These are phyloP conservation scores for Globisporangium emineosum DNA, from an alignment of 352 stramenopile genomes.

Conservation along the genomic window DNA sequence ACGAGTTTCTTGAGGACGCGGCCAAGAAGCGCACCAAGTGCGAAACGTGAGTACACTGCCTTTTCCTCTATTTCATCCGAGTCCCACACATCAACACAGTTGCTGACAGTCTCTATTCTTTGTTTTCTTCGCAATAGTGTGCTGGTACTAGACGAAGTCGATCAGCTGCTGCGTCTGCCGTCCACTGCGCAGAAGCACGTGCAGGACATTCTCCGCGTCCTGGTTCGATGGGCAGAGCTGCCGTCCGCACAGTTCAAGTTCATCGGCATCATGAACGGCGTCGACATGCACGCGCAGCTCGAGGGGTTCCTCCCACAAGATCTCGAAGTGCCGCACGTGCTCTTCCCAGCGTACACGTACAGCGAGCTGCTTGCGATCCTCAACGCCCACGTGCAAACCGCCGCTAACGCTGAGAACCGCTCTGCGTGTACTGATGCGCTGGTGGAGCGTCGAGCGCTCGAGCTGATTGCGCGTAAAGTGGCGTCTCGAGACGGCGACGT, in stretches of 20 bases:
- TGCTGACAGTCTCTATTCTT: not conserved
- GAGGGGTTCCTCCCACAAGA: slow-evolving; percentile 26
- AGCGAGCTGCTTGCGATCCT: slow-evolving; percentile 50
- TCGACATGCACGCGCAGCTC: slow-evolving; percentile 71
- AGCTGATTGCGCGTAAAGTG: slow-evolving; percentile 67
- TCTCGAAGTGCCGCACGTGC: slow-evolving; percentile 34
- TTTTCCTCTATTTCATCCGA: too few species aligned
- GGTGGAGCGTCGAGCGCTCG: slow-evolving; percentile 48
- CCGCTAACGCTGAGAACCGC: not conserved
- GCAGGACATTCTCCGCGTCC: slow-evolving; percentile 54
- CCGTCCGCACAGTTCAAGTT: slow-evolving; percentile 39
- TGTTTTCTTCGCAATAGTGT: slow-evolving; percentile 15
- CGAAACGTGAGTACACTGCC: slow-evolving; percentile 13
- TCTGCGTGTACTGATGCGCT: not conserved
- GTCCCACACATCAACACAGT: too few species aligned
- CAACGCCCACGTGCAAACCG: slow-evolving; percentile 30
- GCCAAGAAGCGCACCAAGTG: not conserved
- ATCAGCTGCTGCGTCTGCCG: slow-evolving; percentile 54
- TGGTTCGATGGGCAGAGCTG: slow-evolving; percentile 50
- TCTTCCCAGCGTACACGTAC: slow-evolving; percentile 63
- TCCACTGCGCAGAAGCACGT: slow-evolving; percentile 34
- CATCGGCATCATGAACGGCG: slow-evolving; percentile 68
- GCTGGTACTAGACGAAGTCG: slow-evolving; percentile 67
- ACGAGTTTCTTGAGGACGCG: slow-evolving; percentile 37
- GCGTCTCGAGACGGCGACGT: slow-evolving; percentile 65